Evolutionary conservation across 2,329 filamentous ascomycete species (phyloP).

Genomic region (Pseudogymnoascus destructans): DNA sequence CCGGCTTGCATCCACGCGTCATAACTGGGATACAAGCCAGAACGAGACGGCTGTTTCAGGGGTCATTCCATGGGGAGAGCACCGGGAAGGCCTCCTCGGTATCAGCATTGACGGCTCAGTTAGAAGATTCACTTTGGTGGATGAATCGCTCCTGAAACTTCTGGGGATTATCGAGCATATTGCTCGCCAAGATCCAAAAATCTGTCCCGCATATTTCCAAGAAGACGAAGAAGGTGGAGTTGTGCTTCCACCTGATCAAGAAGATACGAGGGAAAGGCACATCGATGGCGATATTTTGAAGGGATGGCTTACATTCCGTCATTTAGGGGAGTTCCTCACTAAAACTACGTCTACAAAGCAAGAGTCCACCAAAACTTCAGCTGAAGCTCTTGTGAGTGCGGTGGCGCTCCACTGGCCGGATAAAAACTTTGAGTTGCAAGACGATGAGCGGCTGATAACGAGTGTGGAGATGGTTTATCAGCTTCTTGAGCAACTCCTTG

Average conservation of each 20-base stretch:
- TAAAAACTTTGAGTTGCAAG: slow-evolving; percentile 17
- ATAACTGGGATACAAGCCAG: slow-evolving; percentile 27
- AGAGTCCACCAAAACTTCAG: background rate
- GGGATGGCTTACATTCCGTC: slow-evolving; percentile 36
- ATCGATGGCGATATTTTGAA: slow-evolving; percentile 54
- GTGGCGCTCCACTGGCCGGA: slow-evolving; percentile 21
- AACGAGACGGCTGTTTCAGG: slow-evolving; percentile 28
- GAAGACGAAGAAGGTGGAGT: background rate
- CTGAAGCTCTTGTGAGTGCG: background rate
- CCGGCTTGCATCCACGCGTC: slow-evolving; percentile 36
- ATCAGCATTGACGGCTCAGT: slow-evolving; percentile 57
- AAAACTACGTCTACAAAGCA: background rate
- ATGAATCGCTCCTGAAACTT: slow-evolving; percentile 48
- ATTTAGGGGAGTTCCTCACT: slow-evolving; percentile 32
- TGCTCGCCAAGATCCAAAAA: slow-evolving; percentile 33
- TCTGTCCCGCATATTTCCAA: slow-evolving; percentile 31
- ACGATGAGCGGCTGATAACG: background rate
- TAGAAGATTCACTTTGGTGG: slow-evolving; percentile 55
- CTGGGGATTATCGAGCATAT: slow-evolving; percentile 64
- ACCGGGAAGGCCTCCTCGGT: slow-evolving; percentile 41
- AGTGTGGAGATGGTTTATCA: background rate
- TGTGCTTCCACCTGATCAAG: background rate
- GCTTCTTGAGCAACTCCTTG: slow-evolving; percentile 1
- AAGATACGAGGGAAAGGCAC: slow-evolving; percentile 37
- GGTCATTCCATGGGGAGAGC: background rate